A percentile compares a stretch with the other conserved stretches of the same genome.
These are phyloP conservation scores for Dictyophora rubrovolvata DNA, from an alignment of 768 basidiomycete genomes.

Conservation along the genomic window DNA sequence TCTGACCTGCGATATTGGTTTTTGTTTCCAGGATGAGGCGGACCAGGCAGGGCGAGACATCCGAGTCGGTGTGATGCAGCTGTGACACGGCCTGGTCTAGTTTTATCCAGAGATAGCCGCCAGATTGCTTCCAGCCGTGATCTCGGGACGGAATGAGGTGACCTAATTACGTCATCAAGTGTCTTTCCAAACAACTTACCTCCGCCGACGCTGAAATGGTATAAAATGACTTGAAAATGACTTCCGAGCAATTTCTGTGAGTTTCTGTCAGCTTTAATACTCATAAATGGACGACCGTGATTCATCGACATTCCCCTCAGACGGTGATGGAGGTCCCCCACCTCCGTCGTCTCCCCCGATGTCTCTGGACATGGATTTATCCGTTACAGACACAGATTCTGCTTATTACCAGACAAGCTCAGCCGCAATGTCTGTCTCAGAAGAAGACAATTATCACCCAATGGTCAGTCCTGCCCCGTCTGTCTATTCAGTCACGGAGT, in stretches of 20 bases:
- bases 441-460: slow-evolving; percentile 37
- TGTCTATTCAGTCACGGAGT: slow-evolving; percentile 57
- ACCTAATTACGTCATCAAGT: neutral
- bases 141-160: neutral
- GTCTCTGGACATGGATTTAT: neutral
- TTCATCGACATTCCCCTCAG: neutral
- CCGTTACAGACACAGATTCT: neutral
- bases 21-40: slow-evolving; percentile 71
- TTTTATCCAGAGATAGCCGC: neutral
- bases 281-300: neutral
- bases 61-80: neutral
- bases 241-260: neutral
- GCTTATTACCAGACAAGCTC: neutral
- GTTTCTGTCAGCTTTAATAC: neutral
- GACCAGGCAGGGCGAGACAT: slow-evolving; percentile 37
- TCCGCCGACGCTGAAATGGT: neutral
- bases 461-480: slow-evolving; percentile 51
- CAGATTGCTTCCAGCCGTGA: neutral
- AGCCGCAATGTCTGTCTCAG: neutral
- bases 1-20: slow-evolving; percentile 63
- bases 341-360: neutral
- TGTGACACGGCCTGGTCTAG: neutral
- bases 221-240: neutral
- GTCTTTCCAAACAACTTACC: neutral
- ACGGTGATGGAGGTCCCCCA: neutral